Percentiles rank a stretch among this genome's conserved stretches.
These are phyloP conservation scores for Medakamo hakoo DNA, from an alignment of 139 green algal genomes.

Conservation along the genomic window DNA sequence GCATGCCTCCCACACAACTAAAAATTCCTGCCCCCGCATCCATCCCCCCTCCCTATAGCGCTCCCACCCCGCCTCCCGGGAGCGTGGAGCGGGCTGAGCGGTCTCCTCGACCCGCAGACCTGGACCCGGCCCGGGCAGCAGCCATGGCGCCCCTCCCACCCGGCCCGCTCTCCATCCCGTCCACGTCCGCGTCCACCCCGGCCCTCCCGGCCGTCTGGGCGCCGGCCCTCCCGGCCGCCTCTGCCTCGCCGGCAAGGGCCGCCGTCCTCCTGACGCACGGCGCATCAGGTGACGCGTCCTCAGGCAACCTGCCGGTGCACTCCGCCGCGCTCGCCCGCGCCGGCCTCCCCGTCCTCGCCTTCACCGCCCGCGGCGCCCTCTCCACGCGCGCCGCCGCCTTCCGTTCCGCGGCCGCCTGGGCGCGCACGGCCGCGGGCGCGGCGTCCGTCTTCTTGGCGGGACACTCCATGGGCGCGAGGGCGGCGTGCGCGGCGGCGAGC, in stretches of 20 bases:
- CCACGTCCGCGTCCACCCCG: not conserved
- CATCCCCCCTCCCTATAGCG: too few species aligned
- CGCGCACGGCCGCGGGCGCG: too few species aligned
- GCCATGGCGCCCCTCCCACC: not conserved
- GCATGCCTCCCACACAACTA: too few species aligned
- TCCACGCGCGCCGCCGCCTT: not conserved
- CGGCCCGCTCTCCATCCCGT: not conserved
- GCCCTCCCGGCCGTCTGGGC: not conserved
- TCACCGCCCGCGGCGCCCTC: slow-evolving; percentile 10
- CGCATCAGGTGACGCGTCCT: slow-evolving; percentile 16
- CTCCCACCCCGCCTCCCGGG: too few species aligned
- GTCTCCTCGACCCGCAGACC: too few species aligned
- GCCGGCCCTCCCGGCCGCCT: too few species aligned
- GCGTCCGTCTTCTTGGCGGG: not conserved
- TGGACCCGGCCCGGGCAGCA: too few species aligned
- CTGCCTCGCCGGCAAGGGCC: not conserved
- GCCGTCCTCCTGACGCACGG: slow-evolving; percentile 25
- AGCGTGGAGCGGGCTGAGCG: too few species aligned
- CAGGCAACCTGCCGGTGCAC: slow-evolving; percentile 10
- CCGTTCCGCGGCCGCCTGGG: too few species aligned
- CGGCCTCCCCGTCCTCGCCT: slow-evolving; percentile 14
- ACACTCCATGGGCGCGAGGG: slow-evolving; percentile 4
- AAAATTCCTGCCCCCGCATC: too few species aligned
- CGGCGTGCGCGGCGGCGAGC: too few species aligned
- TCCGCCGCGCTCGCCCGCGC: slow-evolving; percentile 4